These are phyloP conservation scores for Pichia sp. DNA, from an alignment of 1,139 yeast species.

Conservation along the genomic window DNA sequence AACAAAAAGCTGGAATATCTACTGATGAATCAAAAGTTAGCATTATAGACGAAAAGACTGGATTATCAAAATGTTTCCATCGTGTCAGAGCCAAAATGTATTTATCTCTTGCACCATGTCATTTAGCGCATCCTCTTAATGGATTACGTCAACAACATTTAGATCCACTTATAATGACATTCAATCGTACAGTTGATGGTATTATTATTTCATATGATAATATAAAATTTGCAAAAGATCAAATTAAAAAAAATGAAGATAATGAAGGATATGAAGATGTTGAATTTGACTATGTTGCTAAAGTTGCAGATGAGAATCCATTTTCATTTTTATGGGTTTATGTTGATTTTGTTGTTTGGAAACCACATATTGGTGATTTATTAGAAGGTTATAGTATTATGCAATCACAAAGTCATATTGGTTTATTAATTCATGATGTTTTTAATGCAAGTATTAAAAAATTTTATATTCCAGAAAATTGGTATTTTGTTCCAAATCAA, in stretches of 20 bases:
- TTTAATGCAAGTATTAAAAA: slow-evolving; percentile 91
- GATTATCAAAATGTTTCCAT: slow-evolving; percentile 53
- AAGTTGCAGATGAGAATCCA: slow-evolving; percentile 75
- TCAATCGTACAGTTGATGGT: slow-evolving; percentile 67
- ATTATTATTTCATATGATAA: slow-evolving; percentile 77
- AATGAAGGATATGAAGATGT: slow-evolving; percentile 27
- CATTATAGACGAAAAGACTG: slow-evolving; percentile 4
- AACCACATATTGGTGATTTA: slow-evolving; percentile 76
- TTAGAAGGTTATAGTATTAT: slow-evolving; percentile 83
- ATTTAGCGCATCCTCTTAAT: slow-evolving; percentile 56
- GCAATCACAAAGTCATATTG: slow-evolving; percentile 94
- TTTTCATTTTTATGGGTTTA: slow-evolving; percentile 82
- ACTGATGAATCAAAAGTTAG: background rate
- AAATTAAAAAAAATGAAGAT: slow-evolving; percentile 20
- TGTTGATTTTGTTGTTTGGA: slow-evolving; percentile 85
- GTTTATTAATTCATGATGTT: slow-evolving; percentile 83
- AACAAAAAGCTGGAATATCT: background rate
- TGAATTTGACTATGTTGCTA: slow-evolving; percentile 42
- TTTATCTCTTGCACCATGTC: slow-evolving; percentile 82
- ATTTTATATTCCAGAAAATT: slow-evolving; percentile 70
- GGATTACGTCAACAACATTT: slow-evolving; percentile 85
- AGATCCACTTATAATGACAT: slow-evolving; percentile 84
- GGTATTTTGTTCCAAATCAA: slow-evolving; percentile 81
- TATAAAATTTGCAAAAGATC: slow-evolving; percentile 39
- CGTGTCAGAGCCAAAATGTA: slow-evolving; percentile 60